phyloP scores from a whole-genome alignment of 805 yeast genomes.

The Lachancea sp. region DNA sequence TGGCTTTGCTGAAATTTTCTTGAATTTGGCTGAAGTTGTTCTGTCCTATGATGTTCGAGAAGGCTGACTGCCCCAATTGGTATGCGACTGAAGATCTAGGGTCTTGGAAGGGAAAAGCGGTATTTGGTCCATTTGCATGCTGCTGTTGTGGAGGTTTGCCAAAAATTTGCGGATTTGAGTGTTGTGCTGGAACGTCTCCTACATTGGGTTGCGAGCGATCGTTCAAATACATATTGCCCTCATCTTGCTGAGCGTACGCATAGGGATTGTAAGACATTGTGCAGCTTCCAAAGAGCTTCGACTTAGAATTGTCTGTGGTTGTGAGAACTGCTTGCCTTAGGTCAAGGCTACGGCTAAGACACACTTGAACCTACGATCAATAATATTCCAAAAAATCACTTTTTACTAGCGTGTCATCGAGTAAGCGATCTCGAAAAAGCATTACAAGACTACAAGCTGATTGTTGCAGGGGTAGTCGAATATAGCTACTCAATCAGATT shows the following conservation, averaged over 20 bases:
- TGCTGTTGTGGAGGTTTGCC: slow-evolving; percentile 1
- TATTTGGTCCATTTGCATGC: slow-evolving; percentile 10
- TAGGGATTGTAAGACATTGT: slow-evolving; percentile 44
- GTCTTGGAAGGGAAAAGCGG: slow-evolving; percentile 54
- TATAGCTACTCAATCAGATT: too few species aligned
- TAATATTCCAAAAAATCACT: not conserved
- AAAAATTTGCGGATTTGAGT: slow-evolving; percentile 4
- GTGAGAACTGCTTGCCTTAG: too few species aligned
- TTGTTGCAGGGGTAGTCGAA: too few species aligned
- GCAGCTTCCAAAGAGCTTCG: not conserved
- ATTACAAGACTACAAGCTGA: too few species aligned
- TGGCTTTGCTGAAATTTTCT: slow-evolving; percentile 40
- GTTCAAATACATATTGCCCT: slow-evolving; percentile 13
- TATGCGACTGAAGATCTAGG: slow-evolving; percentile 81
- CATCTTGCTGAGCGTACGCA: slow-evolving; percentile 27
- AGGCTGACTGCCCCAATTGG: slow-evolving; percentile 80
- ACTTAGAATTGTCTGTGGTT: too few species aligned
- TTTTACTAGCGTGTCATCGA: not conserved
- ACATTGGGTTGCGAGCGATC: slow-evolving; percentile 8
- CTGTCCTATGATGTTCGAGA: slow-evolving; percentile 39
- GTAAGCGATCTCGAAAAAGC: not conserved
- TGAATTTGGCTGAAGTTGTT: slow-evolving; percentile 54
- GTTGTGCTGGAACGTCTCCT: not conserved
- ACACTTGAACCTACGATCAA: too few species aligned
- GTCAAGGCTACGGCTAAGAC: too few species aligned